Evolutionary conservation across 2,329 filamentous ascomycete genomes (phyloP).

Genomic region (Talaromyces islandicus): DNA sequence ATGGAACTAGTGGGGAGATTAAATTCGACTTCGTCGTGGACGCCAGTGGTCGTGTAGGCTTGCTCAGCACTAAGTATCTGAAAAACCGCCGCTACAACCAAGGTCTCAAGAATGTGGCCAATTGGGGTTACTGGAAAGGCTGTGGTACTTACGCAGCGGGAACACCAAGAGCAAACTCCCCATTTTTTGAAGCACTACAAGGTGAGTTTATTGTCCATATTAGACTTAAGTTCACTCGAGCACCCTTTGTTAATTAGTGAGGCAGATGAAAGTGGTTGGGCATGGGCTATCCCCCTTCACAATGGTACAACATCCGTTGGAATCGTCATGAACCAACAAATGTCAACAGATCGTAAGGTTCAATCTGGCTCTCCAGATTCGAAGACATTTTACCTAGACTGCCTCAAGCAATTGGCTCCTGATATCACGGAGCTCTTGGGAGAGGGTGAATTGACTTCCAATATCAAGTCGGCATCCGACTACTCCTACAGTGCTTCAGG

Average conservation of each 20-base stretch:
- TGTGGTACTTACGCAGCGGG: neutral
- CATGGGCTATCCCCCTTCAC: neutral
- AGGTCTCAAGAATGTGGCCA: neutral
- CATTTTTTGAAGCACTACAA: neutral
- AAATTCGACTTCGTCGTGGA: slow-evolving; percentile 46
- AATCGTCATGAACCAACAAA: neutral
- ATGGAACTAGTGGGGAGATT: slow-evolving; percentile 32
- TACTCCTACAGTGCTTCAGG: slow-evolving; percentile 43
- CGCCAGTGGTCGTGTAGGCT: slow-evolving; percentile 41
- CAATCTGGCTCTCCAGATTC: neutral
- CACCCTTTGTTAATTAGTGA: neutral
- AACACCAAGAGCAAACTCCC: neutral
- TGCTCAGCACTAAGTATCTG: slow-evolving; percentile 36
- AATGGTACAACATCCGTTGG: neutral
- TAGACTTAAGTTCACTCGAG: neutral
- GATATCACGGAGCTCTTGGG: slow-evolving; percentile 23
- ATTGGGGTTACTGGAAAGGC: neutral
- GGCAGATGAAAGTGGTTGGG: neutral
- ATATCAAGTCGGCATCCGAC: slow-evolving; percentile 40
- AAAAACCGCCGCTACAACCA: neutral
- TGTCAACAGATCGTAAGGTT: neutral
- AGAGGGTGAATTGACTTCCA: slow-evolving; percentile 26
- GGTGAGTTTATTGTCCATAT: neutral
- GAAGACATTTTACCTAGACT: slow-evolving; percentile 13
- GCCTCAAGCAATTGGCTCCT: slow-evolving; percentile 11